phyloP scores from a whole-genome alignment of 1,284 basidiomycete species.

The Coniferiporia weirii region DNA sequence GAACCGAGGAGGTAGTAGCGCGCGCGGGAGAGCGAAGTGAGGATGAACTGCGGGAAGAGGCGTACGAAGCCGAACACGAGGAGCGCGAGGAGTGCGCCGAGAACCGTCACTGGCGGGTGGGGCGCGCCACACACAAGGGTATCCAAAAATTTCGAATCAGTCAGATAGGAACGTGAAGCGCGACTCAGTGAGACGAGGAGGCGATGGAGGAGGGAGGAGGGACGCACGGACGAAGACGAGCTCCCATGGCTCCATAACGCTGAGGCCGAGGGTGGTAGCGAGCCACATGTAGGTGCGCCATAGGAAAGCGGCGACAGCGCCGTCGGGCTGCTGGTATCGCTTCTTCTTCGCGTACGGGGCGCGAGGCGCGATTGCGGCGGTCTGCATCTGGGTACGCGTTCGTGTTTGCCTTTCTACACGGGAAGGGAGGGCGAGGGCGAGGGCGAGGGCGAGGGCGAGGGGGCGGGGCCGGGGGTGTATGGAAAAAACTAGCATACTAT shows the following conservation, averaged over 20 bases:
- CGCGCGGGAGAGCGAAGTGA: slow-evolving; percentile 28
- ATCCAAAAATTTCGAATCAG: background rate
- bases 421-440: too few relatives aligned
- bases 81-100: slow-evolving; percentile 28
- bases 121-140: background rate
- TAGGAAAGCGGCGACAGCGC: slow-evolving; percentile 31
- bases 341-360: background rate
- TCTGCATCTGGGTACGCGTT: too few relatives aligned
- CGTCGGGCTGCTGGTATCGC: slow-evolving; percentile 27
- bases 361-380: background rate
- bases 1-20: slow-evolving; percentile 35
- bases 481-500: too few relatives aligned
- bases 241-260: slow-evolving; percentile 70
- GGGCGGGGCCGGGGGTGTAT: too few relatives aligned
- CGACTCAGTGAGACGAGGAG: background rate
- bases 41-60: slow-evolving; percentile 35
- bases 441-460: too few relatives aligned
- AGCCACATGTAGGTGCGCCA: slow-evolving; percentile 48
- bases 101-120: slow-evolving; percentile 27
- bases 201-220: background rate
- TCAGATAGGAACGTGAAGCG: background rate
- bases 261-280: slow-evolving; percentile 57
- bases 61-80: slow-evolving; percentile 28
- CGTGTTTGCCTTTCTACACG: background rate
- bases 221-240: slow-evolving; percentile 49